phyloP scores from a whole-genome alignment of 202 grass and related monocot species.

The Panicum virgatum region DNA sequence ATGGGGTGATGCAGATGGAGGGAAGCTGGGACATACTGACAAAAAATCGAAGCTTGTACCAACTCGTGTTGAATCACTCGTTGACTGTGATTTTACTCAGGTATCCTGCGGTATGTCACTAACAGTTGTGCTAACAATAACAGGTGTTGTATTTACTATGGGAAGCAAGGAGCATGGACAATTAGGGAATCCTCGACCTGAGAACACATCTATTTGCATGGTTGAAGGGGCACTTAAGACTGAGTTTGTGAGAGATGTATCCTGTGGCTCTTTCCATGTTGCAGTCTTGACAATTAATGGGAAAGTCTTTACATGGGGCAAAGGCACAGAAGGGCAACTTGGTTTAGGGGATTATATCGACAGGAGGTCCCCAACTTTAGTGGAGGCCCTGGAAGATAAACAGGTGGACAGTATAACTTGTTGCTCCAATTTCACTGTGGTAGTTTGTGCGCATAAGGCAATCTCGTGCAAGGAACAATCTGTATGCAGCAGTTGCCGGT shows the following conservation, averaged over 20 bases:
- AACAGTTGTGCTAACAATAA: slow-evolving; percentile 74
- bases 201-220: slow-evolving; percentile 56
- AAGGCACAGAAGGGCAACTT: slow-evolving; percentile 82
- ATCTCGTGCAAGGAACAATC: slow-evolving; percentile 82
- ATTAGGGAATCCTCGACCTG: slow-evolving; percentile 52
- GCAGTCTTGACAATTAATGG: slow-evolving; percentile 74
- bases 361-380: slow-evolving; percentile 66
- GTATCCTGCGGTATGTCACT: slow-evolving; percentile 75
- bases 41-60: slow-evolving; percentile 68
- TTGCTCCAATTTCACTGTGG: slow-evolving; percentile 71
- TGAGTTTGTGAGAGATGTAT: slow-evolving; percentile 90
- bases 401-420: slow-evolving; percentile 77
- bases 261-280: slow-evolving; percentile 71
- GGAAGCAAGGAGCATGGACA: slow-evolving; percentile 68
- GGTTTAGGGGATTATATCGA: slow-evolving; percentile 83
- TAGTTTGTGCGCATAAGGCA: slow-evolving; percentile 71
- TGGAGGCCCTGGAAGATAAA: slow-evolving; percentile 74
- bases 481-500: slow-evolving; percentile 70
- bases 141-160: slow-evolving; percentile 86
- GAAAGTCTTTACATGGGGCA: slow-evolving; percentile 94
- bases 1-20: slow-evolving; percentile 85
- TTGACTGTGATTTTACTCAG: slow-evolving; percentile 84
- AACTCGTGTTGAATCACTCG: slow-evolving; percentile 67
- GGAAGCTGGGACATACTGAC: slow-evolving; percentile 78
- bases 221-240: slow-evolving; percentile 88